Conservation (phyloP, 2,329 filamentous ascomycete species). For the Beauveria asiatica region DNA sequence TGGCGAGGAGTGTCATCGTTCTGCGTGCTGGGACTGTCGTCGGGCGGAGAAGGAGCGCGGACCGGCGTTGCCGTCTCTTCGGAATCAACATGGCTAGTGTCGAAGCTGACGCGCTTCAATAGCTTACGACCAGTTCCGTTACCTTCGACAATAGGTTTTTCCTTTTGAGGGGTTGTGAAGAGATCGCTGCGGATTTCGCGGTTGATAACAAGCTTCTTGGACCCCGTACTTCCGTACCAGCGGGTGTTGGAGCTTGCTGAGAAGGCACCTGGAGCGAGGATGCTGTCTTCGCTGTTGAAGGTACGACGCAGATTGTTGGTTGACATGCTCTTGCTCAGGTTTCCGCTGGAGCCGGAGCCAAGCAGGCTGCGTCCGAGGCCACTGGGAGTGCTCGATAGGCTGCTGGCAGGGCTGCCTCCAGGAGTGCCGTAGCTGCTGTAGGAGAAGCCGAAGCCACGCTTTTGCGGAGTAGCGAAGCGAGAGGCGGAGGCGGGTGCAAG, state of each 20-base stretch:
- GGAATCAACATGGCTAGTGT: constrained; percentile 47
- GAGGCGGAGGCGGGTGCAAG: constrained; percentile 73
- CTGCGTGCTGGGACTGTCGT: constrained; percentile 22
- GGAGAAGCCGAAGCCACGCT: constrained; percentile 81
- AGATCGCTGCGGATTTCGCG: constrained; percentile 70
- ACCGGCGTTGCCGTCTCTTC: constrained; percentile 26
- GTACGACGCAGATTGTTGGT: constrained; percentile 77
- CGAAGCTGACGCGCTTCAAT: constrained; percentile 88
- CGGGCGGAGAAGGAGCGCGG: constrained; percentile 27
- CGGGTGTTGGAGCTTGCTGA: constrained; percentile 57
- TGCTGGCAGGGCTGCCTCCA: constrained; percentile 57
- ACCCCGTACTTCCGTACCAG: constrained; percentile 56
- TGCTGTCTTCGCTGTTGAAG: constrained; percentile 76
- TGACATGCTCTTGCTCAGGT: constrained; percentile 79
- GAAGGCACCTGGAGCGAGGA: constrained; percentile 78
- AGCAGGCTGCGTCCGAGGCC: constrained; percentile 57
- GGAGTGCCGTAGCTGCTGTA: constrained; percentile 89
- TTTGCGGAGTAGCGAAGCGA: constrained; percentile 75
- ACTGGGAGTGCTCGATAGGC: constrained; percentile 59
- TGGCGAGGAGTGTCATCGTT: constrained; percentile 37
- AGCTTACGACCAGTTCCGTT: constrained; percentile 43
- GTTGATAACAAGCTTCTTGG: constrained; percentile 92
- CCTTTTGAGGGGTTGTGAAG: constrained; percentile 52
- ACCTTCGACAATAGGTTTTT: constrained; percentile 33
- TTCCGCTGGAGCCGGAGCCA: constrained; percentile 58